Evolutionary conservation across 2,329 filamentous ascomycete genomes (phyloP).

Genomic region (Didymella exigua): DNA sequence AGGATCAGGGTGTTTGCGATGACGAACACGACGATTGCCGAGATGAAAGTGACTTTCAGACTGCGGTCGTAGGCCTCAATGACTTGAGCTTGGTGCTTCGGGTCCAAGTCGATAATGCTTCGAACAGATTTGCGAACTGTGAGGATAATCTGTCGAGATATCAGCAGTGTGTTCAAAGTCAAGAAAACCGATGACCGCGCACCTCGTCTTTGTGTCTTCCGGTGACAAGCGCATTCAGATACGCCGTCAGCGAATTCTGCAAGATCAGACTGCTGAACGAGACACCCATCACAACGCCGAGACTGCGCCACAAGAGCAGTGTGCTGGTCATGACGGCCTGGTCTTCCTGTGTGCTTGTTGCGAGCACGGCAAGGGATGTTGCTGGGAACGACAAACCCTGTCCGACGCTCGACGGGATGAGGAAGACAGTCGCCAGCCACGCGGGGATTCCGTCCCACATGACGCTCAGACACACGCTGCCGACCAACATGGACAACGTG

Average conservation of each 20-base stretch:
- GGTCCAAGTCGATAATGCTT: constrained; percentile 54
- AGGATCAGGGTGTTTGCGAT: constrained; percentile 57
- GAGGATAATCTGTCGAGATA: constrained; percentile 47
- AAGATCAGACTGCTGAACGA: constrained; percentile 72
- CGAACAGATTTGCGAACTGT: constrained; percentile 58
- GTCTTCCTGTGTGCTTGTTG: constrained; percentile 51
- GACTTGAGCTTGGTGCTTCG: constrained; percentile 54
- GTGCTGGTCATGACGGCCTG: constrained; percentile 65
- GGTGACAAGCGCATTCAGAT: constrained; percentile 64
- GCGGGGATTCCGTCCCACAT: constrained; percentile 49
- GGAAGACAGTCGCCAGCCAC: constrained; percentile 50
- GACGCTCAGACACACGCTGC: constrained; percentile 41
- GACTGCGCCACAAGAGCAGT: constrained; percentile 71
- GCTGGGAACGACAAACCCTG: constrained; percentile 53
- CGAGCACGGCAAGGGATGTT: constrained; percentile 49
- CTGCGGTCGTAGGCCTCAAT: constrained; percentile 49
- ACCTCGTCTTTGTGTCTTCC: constrained; percentile 63
- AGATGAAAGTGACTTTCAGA: constrained; percentile 52
- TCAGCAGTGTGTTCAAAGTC: constrained; percentile 8
- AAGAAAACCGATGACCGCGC: background rate
- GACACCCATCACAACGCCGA: constrained; percentile 77
- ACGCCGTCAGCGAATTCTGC: constrained; percentile 70
- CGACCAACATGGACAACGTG: constrained; percentile 46
- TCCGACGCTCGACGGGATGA: constrained; percentile 49
- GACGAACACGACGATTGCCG: constrained; percentile 54